Percentiles rank a stretch among this genome's conserved stretches.
These are phyloP conservation scores for Saccharomycopsis schoenii DNA, from an alignment of 805 yeast species.

Conservation along the genomic window DNA sequence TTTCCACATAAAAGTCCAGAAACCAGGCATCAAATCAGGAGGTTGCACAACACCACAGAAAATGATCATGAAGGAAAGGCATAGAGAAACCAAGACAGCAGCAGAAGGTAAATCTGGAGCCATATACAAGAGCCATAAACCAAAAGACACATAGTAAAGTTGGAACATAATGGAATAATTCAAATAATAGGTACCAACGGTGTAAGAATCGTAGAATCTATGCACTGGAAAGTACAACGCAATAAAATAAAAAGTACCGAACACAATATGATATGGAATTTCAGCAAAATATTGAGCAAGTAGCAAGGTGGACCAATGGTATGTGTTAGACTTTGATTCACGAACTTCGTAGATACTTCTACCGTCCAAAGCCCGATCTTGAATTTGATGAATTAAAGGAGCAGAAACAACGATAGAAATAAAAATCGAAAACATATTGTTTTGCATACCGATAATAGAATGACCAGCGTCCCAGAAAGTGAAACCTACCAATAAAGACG, in stretches of 20 bases:
- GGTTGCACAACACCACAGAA: constrained; percentile 62
- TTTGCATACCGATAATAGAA: constrained; percentile 44
- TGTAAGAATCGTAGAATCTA: constrained; percentile 33
- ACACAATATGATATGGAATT: constrained; percentile 45
- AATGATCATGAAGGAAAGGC: constrained; percentile 47
- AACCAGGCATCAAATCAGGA: constrained; percentile 48
- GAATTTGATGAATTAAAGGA: constrained; percentile 55
- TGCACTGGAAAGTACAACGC: constrained; percentile 43
- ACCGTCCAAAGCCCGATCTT: constrained; percentile 44
- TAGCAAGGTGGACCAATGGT: constrained; percentile 57
- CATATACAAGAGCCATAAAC: constrained; percentile 44
- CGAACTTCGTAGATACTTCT: constrained; percentile 62
- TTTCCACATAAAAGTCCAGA: constrained; percentile 80
- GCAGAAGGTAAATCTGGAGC: constrained; percentile 63
- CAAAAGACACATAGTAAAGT: constrained; percentile 41
- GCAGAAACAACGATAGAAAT: constrained; percentile 47
- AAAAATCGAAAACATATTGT: constrained; percentile 50
- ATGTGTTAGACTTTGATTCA: constrained; percentile 62
- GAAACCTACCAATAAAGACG: constrained; percentile 64
- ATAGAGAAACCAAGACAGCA: constrained; percentile 45
- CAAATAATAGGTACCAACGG: constrained; percentile 45
- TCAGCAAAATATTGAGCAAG: constrained; percentile 47
- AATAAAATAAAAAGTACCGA: constrained; percentile 43
- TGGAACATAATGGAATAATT: constrained; percentile 40
- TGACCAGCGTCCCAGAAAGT: constrained; percentile 51